phyloP scores from a whole-genome alignment of 2,329 filamentous ascomycete genomes.

The Neoscytalidium dimidiatum region DNA sequence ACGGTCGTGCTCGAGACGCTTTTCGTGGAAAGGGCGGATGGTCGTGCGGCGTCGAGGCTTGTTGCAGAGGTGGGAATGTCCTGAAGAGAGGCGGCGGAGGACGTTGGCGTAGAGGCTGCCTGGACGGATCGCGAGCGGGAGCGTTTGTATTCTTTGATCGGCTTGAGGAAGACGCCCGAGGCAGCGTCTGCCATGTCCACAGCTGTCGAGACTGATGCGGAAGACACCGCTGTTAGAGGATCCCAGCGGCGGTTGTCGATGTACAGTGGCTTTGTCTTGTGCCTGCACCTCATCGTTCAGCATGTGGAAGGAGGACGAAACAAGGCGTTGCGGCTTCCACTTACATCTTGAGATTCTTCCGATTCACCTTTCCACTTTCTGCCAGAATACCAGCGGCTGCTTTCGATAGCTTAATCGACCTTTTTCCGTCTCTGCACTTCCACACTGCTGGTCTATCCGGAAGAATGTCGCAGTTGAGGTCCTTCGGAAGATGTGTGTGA shows the following conservation, averaged over 20 bases:
- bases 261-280: constrained; percentile 27
- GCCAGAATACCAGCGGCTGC: background rate
- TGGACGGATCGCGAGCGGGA: background rate
- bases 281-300: constrained; percentile 19
- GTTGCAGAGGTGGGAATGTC: background rate
- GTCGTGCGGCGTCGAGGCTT: background rate
- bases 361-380: background rate
- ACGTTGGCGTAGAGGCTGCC: background rate
- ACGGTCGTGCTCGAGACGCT: background rate
- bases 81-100: background rate
- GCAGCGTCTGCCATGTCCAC: constrained; percentile 61
- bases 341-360: background rate
- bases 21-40: background rate
- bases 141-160: background rate
- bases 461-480: constrained; percentile 65
- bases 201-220: constrained; percentile 59
- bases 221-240: constrained; percentile 64
- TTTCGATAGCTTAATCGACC: background rate
- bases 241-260: constrained; percentile 52
- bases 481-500: constrained; percentile 47
- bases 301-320: background rate
- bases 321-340: background rate
- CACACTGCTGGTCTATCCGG: constrained; percentile 72
- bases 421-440: constrained; percentile 32
- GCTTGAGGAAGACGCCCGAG: constrained; percentile 51